Evolutionary conservation across 2,329 filamentous ascomycete genomes (phyloP), one percentile per base, ranked within the genome.

Genomic region (Diaporthe sp.): DNA sequence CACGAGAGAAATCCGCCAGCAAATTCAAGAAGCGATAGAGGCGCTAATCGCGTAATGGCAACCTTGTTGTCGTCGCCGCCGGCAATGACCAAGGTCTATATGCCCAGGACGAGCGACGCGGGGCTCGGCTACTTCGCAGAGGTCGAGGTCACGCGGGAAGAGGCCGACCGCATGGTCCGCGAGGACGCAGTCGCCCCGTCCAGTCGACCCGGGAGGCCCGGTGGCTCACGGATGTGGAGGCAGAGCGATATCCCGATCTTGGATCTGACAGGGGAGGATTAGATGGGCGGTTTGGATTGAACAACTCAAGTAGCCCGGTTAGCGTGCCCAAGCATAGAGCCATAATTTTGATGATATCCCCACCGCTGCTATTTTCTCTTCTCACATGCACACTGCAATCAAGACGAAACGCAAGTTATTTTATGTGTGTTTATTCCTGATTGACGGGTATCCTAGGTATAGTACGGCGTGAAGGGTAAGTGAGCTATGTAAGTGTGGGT

Each of bases 101-200:
- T 81, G 13, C 77, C 78, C 4, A 75, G 78, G 28, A 77, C 74
- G 4, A 80, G 79, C 55, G 78, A 77, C 7, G 45, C 47, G n/a
- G 68, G 68, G 25, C 47, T 75, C n/a, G 81, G 81, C 4, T 82
- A 76, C 75, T 80, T 82, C 57, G 75, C 70, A 12, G 79, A 81
- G 58, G 52, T 80, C 25, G 75, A 78, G 54, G 78, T 80, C 66
- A 72, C 77, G 13, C 75, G 71, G 28, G 77, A 80, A 3, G 71
- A 79, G 57, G 78, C 77, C 5, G 77, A 79, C n/a, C 77, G 76
- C 28, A 73, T 77, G 57, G 73, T 75, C n/a, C 13, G 68, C 30
- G 33, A 50, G 61, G 38, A 67, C 30, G 7, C 22, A 33, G 19
- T 40, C 22, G 33, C 15, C n/a, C n/a, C 33, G 8, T 5, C 54